Base-by-base conservation (phyloP, 805 yeast species). In the Teunomyces cretensis region DNA sequence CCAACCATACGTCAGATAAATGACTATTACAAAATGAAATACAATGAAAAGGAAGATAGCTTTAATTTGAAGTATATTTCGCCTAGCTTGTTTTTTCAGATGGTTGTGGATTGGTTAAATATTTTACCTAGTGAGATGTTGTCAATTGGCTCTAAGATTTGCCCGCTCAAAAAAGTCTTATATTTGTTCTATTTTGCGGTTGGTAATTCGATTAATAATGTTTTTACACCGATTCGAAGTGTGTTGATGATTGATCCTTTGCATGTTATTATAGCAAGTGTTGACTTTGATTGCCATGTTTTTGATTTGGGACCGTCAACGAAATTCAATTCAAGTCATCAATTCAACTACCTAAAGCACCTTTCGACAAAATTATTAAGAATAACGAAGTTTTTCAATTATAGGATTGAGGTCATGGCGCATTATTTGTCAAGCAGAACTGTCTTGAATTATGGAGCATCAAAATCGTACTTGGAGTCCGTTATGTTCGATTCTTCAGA, bases 61-160 rank as follows among this genome's bases (percentile, higher is more conserved):
- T 26, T 45, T 30, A 54, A 53, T 44, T 49, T 66, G 9, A 48
- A 54, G 16, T 65, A 53, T 41, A 54, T 57, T 3, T 64, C 72
- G 11, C 62, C 65, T 5, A 54, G 60, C 7, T 47, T 68, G 15
- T 44, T 68, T 7, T 72, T 65, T 51, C 62, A 70, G 22, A 43
- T 71, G 41, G 37, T 66, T 14, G 62, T 56, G n/a, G 57, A 58
- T 26, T 72, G 75, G 73, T 63, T 65, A 44, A 61, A 55, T 28
- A 55, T 62, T 39, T 57, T 61, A 41, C 74, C 75, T 2, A 62
- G 67, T 30, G 66, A 66, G 17, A 57, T 61, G 9, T 45, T 58
- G 42, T 54, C 70, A 6, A 48, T 63, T 44, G 66, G 69, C 1
- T 47, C 62, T 9, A 46, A 48, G 2, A 50, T 57, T 33, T 48